Conservation (phyloP, 192 early-diverging fungal genomes). For the Coemansia aciculifera region DNA sequence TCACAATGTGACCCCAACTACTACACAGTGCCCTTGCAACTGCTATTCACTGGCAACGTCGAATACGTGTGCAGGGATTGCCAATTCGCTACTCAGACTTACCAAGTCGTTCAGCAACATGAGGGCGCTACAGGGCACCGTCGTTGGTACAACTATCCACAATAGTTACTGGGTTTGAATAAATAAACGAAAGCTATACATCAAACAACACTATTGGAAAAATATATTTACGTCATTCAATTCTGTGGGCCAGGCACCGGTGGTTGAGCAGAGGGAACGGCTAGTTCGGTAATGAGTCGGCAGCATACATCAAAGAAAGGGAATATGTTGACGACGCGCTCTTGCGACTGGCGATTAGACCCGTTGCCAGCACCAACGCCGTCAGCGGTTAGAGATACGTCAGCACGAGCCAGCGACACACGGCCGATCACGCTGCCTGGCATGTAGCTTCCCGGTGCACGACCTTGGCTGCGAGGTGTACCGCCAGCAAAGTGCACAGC, state of each 20-base stretch:
- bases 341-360: constrained; percentile 52
- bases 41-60: constrained; percentile 32
- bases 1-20: constrained; percentile 56
- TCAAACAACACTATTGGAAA: background rate
- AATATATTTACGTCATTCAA: background rate
- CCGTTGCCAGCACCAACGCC: constrained; percentile 53
- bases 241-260: background rate
- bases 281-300: constrained; percentile 91
- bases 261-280: constrained; percentile 59
- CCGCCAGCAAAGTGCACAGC: constrained; percentile 34
- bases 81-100: constrained; percentile 39
- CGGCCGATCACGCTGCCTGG: constrained; percentile 54
- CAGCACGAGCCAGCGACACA: constrained; percentile 48
- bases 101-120: constrained; percentile 32
- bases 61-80: constrained; percentile 54
- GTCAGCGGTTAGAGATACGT: constrained; percentile 54
- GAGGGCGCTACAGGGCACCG: constrained; percentile 46
- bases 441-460: constrained; percentile 54
- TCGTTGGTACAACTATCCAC: constrained; percentile 55
- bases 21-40: constrained; percentile 38
- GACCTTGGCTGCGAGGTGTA: constrained; percentile 55
- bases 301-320: constrained; percentile 97
- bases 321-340: constrained; percentile 66
- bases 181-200: background rate
- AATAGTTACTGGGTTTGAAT: constrained; percentile 15